These are phyloP conservation scores for Aspergillus novofumigatus DNA, from an alignment of 2,329 filamentous ascomycete genomes.

Conservation along the genomic window DNA sequence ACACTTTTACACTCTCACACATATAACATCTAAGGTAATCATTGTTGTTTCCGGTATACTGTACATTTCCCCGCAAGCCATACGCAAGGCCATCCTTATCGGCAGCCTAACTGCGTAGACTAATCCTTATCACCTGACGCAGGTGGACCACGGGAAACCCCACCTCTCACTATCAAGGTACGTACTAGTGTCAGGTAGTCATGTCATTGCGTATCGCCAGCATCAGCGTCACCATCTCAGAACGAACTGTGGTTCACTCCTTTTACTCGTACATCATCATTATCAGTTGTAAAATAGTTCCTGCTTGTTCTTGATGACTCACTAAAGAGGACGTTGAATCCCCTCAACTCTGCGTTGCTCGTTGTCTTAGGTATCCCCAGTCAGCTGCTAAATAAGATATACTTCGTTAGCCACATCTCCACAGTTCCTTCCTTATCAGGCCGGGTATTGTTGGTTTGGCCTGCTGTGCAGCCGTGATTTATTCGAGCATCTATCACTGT, in stretches of 20 bases:
- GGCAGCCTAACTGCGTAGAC: not conserved
- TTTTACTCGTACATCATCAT: slow-evolving; percentile 1
- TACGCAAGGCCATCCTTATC: not conserved
- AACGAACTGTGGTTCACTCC: not conserved
- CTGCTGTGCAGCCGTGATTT: not conserved
- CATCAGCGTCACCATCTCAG: not conserved
- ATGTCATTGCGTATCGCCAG: not conserved
- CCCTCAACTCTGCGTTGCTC: not conserved
- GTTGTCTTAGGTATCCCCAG: not conserved
- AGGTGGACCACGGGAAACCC: not conserved
- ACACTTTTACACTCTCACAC: not conserved
- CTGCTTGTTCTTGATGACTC: not conserved
- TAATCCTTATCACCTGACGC: not conserved
- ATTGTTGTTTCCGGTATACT: no score
- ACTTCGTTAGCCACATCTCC: not conserved
- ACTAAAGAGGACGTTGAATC: not conserved
- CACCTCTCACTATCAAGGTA: not conserved
- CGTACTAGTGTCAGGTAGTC: not conserved
- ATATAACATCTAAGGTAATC: not conserved
- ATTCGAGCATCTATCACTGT: not conserved
- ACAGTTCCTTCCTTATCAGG: not conserved
- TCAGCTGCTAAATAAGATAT: not conserved
- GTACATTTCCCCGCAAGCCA: not conserved
- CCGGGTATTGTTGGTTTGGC: not conserved
- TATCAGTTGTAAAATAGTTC: slow-evolving; percentile 4